Conservation (phyloP, 106 monocot genomes). For the Acanthochlamys bracteata region DNA sequence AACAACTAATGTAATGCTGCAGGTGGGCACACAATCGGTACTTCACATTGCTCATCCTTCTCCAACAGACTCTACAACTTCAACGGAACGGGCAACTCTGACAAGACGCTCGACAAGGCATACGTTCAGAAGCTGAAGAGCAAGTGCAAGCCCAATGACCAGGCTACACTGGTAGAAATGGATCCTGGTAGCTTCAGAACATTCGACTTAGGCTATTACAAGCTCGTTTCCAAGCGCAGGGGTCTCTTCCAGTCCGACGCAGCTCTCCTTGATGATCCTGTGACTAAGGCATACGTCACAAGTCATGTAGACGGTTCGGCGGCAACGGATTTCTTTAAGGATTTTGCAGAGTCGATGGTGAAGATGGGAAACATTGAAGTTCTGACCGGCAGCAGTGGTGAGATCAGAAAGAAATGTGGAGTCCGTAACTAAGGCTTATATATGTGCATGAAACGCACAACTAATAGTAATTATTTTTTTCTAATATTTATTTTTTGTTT, state of each 20-base stretch:
- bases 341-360: constrained; percentile 25
- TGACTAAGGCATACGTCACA: constrained; percentile 16
- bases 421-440: constrained; percentile 14
- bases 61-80: constrained; percentile 6
- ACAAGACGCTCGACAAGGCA: constrained; percentile 10
- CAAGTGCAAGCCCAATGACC: constrained; percentile 10
- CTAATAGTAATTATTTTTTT: too few relatives aligned
- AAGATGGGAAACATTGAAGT: constrained; percentile 31
- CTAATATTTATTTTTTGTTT: too few relatives aligned
- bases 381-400: constrained; percentile 19
- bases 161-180: constrained; percentile 35
- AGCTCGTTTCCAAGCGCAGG: constrained; percentile 27
- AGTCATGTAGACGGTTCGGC: constrained; percentile 8
- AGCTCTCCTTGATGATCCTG: constrained; percentile 24
- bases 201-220: constrained; percentile 57
- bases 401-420: constrained; percentile 26
- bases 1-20: too few relatives aligned
- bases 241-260: constrained; percentile 39
- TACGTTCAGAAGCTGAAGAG: constrained; percentile 9
- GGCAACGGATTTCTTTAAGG: constrained; percentile 28
- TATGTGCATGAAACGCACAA: too few relatives aligned
- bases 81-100: not conserved
- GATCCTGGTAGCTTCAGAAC: constrained; percentile 55
- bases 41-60: constrained; percentile 8
- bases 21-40: constrained; percentile 10